phyloP scores from a whole-genome alignment of 1,284 basidiomycete genomes.

The Coniophora puteana region DNA sequence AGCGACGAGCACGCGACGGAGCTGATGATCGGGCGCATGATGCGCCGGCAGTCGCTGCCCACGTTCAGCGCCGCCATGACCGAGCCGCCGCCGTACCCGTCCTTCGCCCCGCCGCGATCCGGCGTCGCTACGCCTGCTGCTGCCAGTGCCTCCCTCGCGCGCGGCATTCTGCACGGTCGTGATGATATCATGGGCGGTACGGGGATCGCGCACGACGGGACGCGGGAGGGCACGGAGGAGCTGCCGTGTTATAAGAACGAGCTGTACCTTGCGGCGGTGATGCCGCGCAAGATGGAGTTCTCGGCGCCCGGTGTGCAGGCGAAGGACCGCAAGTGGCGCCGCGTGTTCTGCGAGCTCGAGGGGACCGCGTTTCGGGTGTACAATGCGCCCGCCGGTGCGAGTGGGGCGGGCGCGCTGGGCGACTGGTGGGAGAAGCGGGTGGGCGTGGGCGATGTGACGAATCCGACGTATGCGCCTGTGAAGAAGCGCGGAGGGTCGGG shows the following conservation, averaged over 20 bases:
- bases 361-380: conserved; percentile 89
- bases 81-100: conserved; percentile 31
- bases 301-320: conserved; percentile 80
- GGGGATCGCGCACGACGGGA: conserved; percentile 39
- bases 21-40: conserved; percentile 19
- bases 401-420: conserved; percentile 49
- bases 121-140: conserved; percentile 16
- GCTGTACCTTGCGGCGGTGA: conserved; percentile 80
- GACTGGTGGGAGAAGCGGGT: conserved; percentile 76
- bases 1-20: conserved; percentile 17
- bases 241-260: conserved; percentile 83
- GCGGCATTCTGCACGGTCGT: conserved; percentile 11
- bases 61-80: conserved; percentile 26
- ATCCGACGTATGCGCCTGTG: conserved; percentile 12
- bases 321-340: conserved; percentile 88
- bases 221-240: conserved; percentile 81
- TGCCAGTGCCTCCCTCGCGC: conserved; percentile 16
- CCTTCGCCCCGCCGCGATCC: conserved; percentile 24
- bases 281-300: conserved; percentile 97
- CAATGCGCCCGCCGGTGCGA: conserved; percentile 51
- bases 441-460: conserved; percentile 58
- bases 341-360: conserved; percentile 87
- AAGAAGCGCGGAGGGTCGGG: conserved; percentile 15
- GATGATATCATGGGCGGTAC: conserved; percentile 10
- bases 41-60: conserved; percentile 29